Base-by-base conservation (phyloP, 2,329 filamentous ascomycete genomes). In the Colletotrichum coccodes region DNA sequence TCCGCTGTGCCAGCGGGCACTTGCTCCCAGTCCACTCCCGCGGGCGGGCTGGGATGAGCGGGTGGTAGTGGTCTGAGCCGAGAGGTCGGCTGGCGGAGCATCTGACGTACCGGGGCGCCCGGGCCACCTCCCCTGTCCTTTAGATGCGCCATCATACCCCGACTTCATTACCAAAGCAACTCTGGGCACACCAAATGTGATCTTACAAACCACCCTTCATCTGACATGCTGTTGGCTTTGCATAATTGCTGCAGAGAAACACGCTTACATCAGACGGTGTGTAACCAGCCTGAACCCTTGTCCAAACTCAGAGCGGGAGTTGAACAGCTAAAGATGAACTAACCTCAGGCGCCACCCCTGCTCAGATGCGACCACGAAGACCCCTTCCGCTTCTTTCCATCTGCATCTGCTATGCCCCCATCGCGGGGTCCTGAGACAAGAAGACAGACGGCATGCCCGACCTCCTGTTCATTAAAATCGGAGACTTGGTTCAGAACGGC, bases 231-330 rank as follows among this genome's bases (percentile, higher is more conserved):
- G n/a, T 34, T 11, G 21, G 36, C 32, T 60, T 32, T 65, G 47
- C 40, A 65, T 42, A 53, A 28, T 42, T 12, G 26, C 28, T 56
- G 66, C 49, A 50, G 42, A 60, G 38, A 46, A 46, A 49, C 49
- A 54, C 32, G 66, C 61, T 69, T 69, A 66, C 61, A 49, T 69
- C 66, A 69, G 66, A 69, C 47, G 21, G 28, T 32, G 56, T 65
- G 53, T 50, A 12, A 60, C 61, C 26, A 40, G 32, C 16, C 23
- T 38, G 23, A 30, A 50, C 23, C 61, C 61, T 28, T 38, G 40
- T 50, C 28, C 18, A 46, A 60, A 42, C 34, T 32, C 54, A 56
- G 47, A 28, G 47, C 34, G 26, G 58, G 23, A 54, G 28, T 21
- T 47, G 40, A 36, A 28, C 28, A 38, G 61, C 26, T 54, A 54